Conservation (phyloP, 768 basidiomycete species). For the Astraeus odoratus region DNA sequence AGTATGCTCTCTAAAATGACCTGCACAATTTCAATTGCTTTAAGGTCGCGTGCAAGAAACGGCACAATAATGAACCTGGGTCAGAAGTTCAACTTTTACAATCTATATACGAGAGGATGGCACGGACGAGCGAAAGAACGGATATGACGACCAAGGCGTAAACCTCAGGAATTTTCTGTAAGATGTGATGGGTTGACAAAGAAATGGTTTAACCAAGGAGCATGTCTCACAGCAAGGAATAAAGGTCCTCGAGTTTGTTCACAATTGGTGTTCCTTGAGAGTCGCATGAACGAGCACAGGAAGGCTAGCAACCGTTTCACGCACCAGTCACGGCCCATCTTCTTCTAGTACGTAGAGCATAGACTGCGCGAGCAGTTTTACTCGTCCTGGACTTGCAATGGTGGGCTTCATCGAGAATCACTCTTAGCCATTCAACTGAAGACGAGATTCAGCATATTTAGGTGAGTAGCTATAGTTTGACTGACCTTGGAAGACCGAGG, state of each 20-base stretch:
- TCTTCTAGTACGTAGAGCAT: conserved; percentile 68
- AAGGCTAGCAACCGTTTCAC: conserved; percentile 1
- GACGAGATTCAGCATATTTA: conserved; percentile 5
- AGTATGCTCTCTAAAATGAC: conserved; percentile 86
- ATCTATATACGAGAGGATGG: not conserved
- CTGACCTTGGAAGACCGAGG: conserved; percentile 69
- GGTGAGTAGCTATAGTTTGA: not conserved
- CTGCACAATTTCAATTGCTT: conserved; percentile 92
- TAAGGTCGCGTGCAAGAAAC: conserved; percentile 85
- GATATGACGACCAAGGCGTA: conserved; percentile 73
- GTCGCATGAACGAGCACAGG: not conserved
- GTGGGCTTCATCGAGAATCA: conserved; percentile 92
- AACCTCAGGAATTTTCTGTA: conserved; percentile 70
- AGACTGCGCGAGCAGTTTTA: conserved; percentile 84
- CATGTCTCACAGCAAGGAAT: conserved; percentile 62
- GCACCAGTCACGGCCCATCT: conserved; percentile 88
- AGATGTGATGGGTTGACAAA: conserved; percentile 2
- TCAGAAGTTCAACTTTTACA: conserved; percentile 1
- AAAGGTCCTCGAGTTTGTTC: conserved; percentile 87
- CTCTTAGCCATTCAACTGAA: conserved; percentile 77
- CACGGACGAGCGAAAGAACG: conserved; percentile 84
- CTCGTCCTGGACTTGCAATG: conserved; percentile 87
- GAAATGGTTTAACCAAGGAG: not conserved
- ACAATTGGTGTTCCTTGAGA: conserved; percentile 82
- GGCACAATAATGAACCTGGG: conserved; percentile 83